These are phyloP conservation scores for Pseudogymnoascus sp. DNA, from an alignment of 2,329 filamentous ascomycete genomes.

Conservation along the genomic window DNA sequence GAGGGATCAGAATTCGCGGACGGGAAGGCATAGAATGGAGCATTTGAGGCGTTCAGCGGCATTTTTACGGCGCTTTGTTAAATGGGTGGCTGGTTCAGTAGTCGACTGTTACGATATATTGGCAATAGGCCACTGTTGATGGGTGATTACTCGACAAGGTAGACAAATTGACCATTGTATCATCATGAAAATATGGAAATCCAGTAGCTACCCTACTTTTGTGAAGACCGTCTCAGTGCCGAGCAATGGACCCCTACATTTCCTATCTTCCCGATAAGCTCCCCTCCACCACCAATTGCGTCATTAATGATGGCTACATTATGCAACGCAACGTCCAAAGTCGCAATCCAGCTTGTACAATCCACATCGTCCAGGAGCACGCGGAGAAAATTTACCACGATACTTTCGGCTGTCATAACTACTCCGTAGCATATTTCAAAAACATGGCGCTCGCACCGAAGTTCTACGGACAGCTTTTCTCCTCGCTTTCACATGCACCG, in stretches of 20 bases:
- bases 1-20: background rate
- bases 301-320: background rate
- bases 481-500: conserved; percentile 33
- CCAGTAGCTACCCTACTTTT: background rate
- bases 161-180: conserved; percentile 3
- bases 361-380: background rate
- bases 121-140: background rate
- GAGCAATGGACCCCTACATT: background rate
- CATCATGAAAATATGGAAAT: background rate
- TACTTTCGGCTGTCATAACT: background rate
- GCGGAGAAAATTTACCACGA: background rate
- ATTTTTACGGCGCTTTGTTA: conserved; percentile 5
- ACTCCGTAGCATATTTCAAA: conserved; percentile 15
- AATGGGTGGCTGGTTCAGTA: background rate
- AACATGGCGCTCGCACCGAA: conserved; percentile 68
- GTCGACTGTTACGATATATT: background rate
- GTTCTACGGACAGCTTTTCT: conserved; percentile 63
- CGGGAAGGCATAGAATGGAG: background rate
- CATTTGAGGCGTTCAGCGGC: conserved; percentile 6
- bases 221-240: background rate
- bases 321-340: background rate
- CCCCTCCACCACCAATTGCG: background rate
- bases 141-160: background rate
- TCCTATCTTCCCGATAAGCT: background rate
- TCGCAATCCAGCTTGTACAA: background rate